Evolutionary conservation across 1,284 basidiomycete species (phyloP).

Genomic region (Neolentinus lepideus): DNA sequence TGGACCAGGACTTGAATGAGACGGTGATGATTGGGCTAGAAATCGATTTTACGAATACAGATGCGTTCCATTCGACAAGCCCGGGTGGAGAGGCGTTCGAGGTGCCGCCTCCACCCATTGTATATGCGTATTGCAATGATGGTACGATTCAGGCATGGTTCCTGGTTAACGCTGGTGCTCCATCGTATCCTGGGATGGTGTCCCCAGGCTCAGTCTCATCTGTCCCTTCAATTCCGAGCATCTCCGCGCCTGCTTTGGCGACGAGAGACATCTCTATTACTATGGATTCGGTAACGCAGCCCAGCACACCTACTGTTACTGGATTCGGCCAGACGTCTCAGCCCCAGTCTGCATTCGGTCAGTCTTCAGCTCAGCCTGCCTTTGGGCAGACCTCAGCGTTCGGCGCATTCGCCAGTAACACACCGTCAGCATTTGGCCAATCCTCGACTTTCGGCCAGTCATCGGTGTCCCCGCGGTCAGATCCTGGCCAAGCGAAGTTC

Average conservation of each 20-base stretch:
- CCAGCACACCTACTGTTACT: constrained; percentile 11
- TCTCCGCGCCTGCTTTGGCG: not conserved
- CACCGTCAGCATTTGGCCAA: constrained; percentile 14
- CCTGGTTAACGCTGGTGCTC: constrained; percentile 47
- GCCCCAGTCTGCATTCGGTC: constrained; percentile 4
- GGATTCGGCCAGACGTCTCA: constrained; percentile 8
- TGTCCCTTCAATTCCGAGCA: constrained; percentile 1
- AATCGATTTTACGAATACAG: constrained; percentile 57
- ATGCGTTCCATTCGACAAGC: constrained; percentile 30
- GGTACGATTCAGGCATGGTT: constrained; percentile 76
- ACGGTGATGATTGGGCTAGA: constrained; percentile 66
- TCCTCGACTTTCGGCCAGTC: constrained; percentile 18
- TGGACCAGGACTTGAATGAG: constrained; percentile 66
- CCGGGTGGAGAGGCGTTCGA: constrained; percentile 39
- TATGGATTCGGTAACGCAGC: not conserved
- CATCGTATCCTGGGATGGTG: constrained; percentile 51
- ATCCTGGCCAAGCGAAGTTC: not conserved
- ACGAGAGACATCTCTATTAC: not conserved
- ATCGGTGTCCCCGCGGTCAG: constrained; percentile 3
- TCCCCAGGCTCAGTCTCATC: constrained; percentile 9
- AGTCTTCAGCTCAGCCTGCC: constrained; percentile 5
- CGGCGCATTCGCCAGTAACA: constrained; percentile 7
- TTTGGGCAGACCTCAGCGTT: constrained; percentile 15
- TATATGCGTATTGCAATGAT: constrained; percentile 76
- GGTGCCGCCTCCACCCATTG: constrained; percentile 55